phyloP scores from a whole-genome alignment of 495 filamentous ascomycete genomes.

The Symbiotaphrina buchneri region DNA sequence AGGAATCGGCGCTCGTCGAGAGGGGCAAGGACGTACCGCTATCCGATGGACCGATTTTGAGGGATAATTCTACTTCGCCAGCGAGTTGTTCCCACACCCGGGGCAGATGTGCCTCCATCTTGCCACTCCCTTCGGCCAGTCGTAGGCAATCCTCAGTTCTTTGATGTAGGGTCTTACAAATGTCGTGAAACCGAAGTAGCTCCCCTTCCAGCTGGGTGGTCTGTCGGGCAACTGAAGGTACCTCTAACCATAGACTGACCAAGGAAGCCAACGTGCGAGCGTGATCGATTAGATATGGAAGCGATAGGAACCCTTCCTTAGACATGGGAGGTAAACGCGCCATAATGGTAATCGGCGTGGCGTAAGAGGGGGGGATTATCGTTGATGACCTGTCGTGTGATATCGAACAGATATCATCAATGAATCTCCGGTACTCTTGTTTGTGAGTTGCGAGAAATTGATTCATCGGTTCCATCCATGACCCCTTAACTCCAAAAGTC shows the following conservation, averaged over 20 bases:
- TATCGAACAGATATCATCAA: slow-evolving; percentile 70
- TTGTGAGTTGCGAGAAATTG: slow-evolving; percentile 38
- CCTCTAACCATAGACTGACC: slow-evolving; percentile 69
- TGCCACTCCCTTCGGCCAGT: slow-evolving; percentile 52
- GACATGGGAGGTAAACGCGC: slow-evolving; percentile 60
- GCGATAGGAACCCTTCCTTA: slow-evolving; percentile 80
- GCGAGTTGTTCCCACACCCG: too few species aligned
- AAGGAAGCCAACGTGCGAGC: slow-evolving; percentile 74
- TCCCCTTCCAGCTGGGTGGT: slow-evolving; percentile 34
- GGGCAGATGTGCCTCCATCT: too few species aligned
- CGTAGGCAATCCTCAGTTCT: slow-evolving; percentile 51
- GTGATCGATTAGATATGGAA: slow-evolving; percentile 88
- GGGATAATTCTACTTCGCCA: too few species aligned
- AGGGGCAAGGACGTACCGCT: too few species aligned
- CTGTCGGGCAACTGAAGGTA: slow-evolving; percentile 16
- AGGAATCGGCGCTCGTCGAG: too few species aligned
- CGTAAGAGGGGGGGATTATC: slow-evolving; percentile 65
- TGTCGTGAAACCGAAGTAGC: slow-evolving; percentile 44
- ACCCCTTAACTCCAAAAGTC: slow-evolving; percentile 83
- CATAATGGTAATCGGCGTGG: slow-evolving; percentile 79
- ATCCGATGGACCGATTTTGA: too few species aligned
- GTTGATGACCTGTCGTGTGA: slow-evolving; percentile 40
- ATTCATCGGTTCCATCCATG: slow-evolving; percentile 99
- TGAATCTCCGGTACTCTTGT: slow-evolving; percentile 63
- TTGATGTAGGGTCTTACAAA: slow-evolving; percentile 47